Evolutionary conservation across 345 rosid species (phyloP).

Genomic region (Ceriops decandra): DNA sequence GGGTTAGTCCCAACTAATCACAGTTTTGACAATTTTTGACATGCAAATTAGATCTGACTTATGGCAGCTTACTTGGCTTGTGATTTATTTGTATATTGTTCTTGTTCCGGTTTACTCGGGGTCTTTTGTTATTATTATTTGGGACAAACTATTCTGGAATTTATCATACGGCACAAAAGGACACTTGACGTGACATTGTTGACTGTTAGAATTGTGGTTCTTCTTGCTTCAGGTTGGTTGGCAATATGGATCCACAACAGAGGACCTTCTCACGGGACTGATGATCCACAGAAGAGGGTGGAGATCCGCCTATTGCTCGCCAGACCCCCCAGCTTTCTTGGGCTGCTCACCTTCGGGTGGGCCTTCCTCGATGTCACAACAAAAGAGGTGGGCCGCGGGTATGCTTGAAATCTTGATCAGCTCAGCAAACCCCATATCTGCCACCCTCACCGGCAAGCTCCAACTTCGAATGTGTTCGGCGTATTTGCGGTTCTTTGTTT

Average conservation of each 20-base stretch:
- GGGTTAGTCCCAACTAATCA: constrained; percentile 24
- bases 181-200: neutral
- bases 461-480: constrained; percentile 46
- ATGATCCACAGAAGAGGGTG: constrained; percentile 56
- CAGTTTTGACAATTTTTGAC: neutral
- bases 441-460: constrained; percentile 24
- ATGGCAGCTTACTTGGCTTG: too few species aligned
- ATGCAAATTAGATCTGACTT: too few species aligned
- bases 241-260: constrained; percentile 57
- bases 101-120: too few species aligned
- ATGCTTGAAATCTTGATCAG: constrained; percentile 45
- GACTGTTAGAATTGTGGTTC: neutral
- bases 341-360: constrained; percentile 49
- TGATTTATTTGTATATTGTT: too few species aligned
- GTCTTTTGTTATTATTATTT: too few species aligned
- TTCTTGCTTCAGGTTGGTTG: constrained; percentile 42
- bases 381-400: constrained; percentile 65
- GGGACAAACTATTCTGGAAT: too few species aligned
- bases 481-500: constrained; percentile 24
- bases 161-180: too few species aligned
- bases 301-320: constrained; percentile 26
- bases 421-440: constrained; percentile 36
- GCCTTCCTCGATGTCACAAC: constrained; percentile 41
- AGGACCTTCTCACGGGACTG: constrained; percentile 54
- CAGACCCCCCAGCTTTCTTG: constrained; percentile 49